phyloP scores from a whole-genome alignment of 2,329 filamentous ascomycete genomes.

The Blastomyces silverae region DNA sequence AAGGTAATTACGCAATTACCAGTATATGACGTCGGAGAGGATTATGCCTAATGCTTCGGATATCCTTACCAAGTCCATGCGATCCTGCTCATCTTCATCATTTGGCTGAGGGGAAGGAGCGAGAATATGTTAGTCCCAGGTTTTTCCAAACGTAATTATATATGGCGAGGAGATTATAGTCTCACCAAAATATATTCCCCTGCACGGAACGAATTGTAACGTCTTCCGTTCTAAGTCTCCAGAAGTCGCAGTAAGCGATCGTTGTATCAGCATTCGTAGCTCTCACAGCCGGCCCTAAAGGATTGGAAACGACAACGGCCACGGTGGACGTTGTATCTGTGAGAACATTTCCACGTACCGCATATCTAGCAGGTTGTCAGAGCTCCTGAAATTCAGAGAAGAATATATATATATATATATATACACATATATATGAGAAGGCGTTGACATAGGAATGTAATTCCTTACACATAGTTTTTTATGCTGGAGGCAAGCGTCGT shows the following conservation, averaged over 20 bases:
- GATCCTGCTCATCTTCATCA: conserved; percentile 34
- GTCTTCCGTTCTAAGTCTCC: conserved; percentile 23
- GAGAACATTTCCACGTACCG: conserved; percentile 6
- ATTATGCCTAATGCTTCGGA: background rate
- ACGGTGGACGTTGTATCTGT: background rate
- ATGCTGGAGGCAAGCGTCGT: conserved; percentile 22
- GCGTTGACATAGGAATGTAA: background rate
- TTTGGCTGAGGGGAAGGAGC: conserved; percentile 26
- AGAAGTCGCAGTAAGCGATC: background rate
- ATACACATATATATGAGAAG: background rate
- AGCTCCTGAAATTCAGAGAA: background rate
- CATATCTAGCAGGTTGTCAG: conserved; percentile 3
- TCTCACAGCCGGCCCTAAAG: background rate
- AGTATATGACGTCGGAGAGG: background rate
- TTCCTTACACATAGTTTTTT: conserved; percentile 21
- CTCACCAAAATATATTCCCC: conserved; percentile 25
- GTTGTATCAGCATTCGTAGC: background rate
- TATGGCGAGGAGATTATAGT: background rate
- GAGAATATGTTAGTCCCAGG: background rate
- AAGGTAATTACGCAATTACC: background rate
- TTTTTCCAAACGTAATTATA: background rate
- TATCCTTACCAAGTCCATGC: conserved; percentile 28
- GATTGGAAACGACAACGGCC: background rate
- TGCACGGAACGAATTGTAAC: conserved; percentile 25
- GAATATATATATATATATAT: too few species aligned